Percentiles rank a stretch among this genome's conserved stretches.
phyloP scores from a whole-genome alignment of 176 grass and related monocot genomes.

The Hsuehochloa calcarea region DNA sequence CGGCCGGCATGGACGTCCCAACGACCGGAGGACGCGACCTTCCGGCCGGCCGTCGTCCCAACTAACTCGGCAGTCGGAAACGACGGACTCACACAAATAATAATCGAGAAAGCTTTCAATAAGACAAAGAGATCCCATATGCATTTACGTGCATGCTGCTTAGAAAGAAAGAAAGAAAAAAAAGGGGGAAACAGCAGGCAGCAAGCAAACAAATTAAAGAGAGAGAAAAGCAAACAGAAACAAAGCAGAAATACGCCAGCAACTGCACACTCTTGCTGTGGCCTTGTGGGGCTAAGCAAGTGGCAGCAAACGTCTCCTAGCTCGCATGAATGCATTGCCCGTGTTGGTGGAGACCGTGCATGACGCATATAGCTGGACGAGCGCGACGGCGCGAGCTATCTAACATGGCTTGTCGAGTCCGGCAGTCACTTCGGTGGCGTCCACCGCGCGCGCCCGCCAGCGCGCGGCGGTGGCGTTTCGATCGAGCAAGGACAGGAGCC shows the following conservation, averaged over 20 bases:
- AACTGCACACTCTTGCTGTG: neutral
- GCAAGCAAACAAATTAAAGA: neutral
- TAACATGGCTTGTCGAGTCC: neutral
- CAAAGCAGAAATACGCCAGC: neutral
- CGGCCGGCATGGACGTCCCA: constrained; percentile 23
- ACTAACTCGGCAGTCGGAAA: neutral
- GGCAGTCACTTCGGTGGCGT: neutral
- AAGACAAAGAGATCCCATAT: neutral
- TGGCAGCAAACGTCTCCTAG: neutral
- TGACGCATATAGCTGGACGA: neutral
- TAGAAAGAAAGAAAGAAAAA: neutral
- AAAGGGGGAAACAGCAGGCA: neutral
- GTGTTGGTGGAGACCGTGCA: constrained; percentile 19
- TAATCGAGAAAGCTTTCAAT: neutral
- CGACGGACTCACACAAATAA: neutral
- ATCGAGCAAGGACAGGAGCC: neutral
- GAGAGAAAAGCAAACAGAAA: neutral
- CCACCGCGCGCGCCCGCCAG: neutral
- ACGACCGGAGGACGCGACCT: neutral
- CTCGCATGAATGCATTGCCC: neutral
- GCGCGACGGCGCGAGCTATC: neutral
- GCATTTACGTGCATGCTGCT: neutral
- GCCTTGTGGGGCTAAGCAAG: neutral
- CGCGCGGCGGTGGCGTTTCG: neutral
- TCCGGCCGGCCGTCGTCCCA: neutral